These are phyloP conservation scores for Yamadazyma sp. DNA, from an alignment of 1,139 yeast species.

Conservation along the genomic window DNA sequence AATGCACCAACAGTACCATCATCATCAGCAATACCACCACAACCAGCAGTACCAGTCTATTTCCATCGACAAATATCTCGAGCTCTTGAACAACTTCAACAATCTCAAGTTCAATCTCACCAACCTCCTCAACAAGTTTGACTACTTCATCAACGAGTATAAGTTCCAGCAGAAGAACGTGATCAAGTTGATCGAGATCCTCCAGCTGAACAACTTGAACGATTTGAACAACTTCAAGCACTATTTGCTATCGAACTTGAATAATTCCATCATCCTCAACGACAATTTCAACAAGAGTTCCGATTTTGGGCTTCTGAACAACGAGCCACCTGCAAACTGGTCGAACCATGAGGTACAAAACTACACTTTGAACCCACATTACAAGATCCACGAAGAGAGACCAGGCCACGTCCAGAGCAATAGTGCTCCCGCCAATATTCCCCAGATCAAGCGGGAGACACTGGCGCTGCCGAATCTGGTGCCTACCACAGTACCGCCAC, in stretches of 20 bases:
- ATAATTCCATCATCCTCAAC: slow-evolving; percentile 13
- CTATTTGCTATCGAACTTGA: slow-evolving; percentile 13
- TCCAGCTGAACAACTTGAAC: slow-evolving; percentile 13
- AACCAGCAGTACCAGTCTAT: slow-evolving; percentile 8
- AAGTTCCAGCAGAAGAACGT: slow-evolving; percentile 17
- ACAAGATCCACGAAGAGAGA: slow-evolving; percentile 9
- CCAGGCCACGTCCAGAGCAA: slow-evolving; percentile 10
- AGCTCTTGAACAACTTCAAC: slow-evolving; percentile 15
- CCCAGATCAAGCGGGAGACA: slow-evolving; percentile 8
- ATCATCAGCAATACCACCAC: slow-evolving; percentile 5
- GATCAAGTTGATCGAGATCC: slow-evolving; percentile 15
- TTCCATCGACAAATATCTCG: slow-evolving; percentile 14
- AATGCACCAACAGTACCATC: slow-evolving; percentile 5
- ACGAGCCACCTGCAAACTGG: slow-evolving; percentile 1
- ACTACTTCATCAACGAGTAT: slow-evolving; percentile 17
- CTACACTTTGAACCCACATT: slow-evolving; percentile 10
- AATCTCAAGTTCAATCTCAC: slow-evolving; percentile 16
- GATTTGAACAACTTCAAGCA: slow-evolving; percentile 16
- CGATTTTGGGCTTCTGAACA: background rate
- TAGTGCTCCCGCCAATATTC: slow-evolving; percentile 13
- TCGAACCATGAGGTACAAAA: slow-evolving; percentile 7
- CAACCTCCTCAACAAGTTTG: slow-evolving; percentile 17
- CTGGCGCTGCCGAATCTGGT: slow-evolving; percentile 2
- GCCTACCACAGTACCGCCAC: background rate
- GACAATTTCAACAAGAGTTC: slow-evolving; percentile 11